phyloP scores from a whole-genome alignment of 768 basidiomycete species.

The Pleurotus tuoliensis region DNA sequence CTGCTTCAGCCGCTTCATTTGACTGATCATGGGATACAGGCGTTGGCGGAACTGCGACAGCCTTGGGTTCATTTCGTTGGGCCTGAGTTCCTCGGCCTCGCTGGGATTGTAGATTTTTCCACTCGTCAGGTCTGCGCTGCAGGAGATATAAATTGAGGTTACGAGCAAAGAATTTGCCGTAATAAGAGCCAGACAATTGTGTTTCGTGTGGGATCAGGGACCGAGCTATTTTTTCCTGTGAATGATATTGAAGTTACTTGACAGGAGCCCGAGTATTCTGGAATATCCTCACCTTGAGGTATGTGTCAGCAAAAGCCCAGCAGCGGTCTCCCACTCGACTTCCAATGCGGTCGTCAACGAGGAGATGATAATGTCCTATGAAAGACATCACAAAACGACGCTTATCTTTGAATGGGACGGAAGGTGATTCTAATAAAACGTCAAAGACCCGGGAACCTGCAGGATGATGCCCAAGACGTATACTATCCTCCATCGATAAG shows the following conservation, averaged over 20 bases:
- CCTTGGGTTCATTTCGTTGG: constrained; percentile 18
- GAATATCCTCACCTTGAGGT: constrained; percentile 64
- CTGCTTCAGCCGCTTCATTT: background rate
- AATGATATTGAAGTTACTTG: too few species aligned
- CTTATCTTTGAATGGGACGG: constrained; percentile 60
- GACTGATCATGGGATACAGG: background rate
- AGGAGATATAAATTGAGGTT: constrained; percentile 77
- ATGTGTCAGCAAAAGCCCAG: constrained; percentile 90
- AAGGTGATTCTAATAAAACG: constrained; percentile 62
- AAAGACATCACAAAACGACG: constrained; percentile 71
- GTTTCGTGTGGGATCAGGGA: constrained; percentile 72
- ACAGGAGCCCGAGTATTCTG: too few species aligned
- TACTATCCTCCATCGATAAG: constrained; percentile 54
- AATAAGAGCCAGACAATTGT: constrained; percentile 70
- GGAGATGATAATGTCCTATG: constrained; percentile 71
- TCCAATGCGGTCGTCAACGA: constrained; percentile 89
- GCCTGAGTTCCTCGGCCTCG: constrained; percentile 14
- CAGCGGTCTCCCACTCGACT: constrained; percentile 88
- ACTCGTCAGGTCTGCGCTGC: constrained; percentile 76
- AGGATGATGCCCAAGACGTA: constrained; percentile 47
- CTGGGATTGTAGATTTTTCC: constrained; percentile 70
- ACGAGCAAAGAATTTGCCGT: constrained; percentile 83
- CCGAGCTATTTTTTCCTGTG: constrained; percentile 87
- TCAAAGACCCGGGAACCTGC: constrained; percentile 81
- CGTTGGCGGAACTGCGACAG: constrained; percentile 3